These are phyloP conservation scores for Inonotus hispidus DNA, from an alignment of 1,284 basidiomycete species.

Conservation along the genomic window DNA sequence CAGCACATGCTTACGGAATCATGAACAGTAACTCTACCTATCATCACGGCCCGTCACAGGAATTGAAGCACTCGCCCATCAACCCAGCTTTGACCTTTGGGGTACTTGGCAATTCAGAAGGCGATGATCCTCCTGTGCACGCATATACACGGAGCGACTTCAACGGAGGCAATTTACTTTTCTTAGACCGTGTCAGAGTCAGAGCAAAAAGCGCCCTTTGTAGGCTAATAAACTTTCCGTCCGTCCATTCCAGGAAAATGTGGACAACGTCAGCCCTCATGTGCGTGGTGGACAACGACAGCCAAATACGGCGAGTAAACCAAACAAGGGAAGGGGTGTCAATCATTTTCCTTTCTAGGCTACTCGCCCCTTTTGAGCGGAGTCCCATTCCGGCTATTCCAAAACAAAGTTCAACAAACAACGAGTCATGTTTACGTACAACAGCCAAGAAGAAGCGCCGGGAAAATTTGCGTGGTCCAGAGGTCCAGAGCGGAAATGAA, in stretches of 20 bases:
- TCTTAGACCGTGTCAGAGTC: neutral
- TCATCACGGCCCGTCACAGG: neutral
- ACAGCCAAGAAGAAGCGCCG: neutral
- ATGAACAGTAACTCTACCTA: too few species aligned
- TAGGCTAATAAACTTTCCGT: neutral
- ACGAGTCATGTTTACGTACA: neutral
- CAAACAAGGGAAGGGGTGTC: neutral
- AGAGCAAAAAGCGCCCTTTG: neutral
- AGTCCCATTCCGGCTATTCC: neutral
- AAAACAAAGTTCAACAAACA: too few species aligned
- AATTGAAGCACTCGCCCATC: neutral
- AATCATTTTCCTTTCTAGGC: neutral
- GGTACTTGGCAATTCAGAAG: neutral
- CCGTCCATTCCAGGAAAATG: neutral
- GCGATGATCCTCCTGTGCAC: neutral
- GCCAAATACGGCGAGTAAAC: neutral
- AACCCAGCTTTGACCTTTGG: neutral
- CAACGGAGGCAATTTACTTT: neutral
- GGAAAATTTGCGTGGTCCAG: neutral
- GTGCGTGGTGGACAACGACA: neutral
- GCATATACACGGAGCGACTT: neutral
- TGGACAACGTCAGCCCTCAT: neutral
- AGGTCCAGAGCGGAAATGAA: slow-evolving; percentile 3
- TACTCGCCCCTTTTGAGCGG: neutral
- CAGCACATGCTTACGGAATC: too few species aligned